A percentile compares a stretch with the other conserved stretches of the same genome.
phyloP scores from a whole-genome alignment of 1,284 basidiomycete genomes.

The Rugosomyces carneus region DNA sequence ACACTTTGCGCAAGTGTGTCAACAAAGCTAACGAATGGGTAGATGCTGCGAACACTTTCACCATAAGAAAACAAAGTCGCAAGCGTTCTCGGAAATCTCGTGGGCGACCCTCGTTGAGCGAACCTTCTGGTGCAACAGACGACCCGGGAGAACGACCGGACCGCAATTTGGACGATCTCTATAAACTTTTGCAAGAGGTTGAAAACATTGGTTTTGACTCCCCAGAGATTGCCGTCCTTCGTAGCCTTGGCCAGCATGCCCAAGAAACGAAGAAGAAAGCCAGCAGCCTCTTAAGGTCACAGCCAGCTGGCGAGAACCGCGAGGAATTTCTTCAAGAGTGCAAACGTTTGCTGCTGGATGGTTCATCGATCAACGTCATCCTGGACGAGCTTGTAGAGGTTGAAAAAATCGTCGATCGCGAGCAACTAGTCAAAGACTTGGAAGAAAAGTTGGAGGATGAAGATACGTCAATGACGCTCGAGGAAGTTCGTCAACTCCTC shows the following conservation, averaged over 20 bases:
- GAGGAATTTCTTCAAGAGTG: conserved; percentile 61
- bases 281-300: conserved; percentile 39
- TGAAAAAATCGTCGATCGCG: conserved; percentile 69
- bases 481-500: conserved; percentile 65
- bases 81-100: conserved; percentile 64
- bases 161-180: conserved; percentile 61
- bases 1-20: conserved; percentile 73
- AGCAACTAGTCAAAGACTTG: conserved; percentile 64
- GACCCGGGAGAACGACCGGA: conserved; percentile 64
- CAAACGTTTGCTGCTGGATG: conserved; percentile 61
- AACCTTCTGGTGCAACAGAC: conserved; percentile 34
- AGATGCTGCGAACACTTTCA: conserved; percentile 66
- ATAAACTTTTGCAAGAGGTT: conserved; percentile 63
- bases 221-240: conserved; percentile 61
- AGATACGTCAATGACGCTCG: conserved; percentile 48
- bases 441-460: conserved; percentile 58
- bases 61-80: conserved; percentile 65
- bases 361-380: conserved; percentile 71
- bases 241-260: conserved; percentile 54
- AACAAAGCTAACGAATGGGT: conserved; percentile 81
- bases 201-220: conserved; percentile 75
- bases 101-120: conserved; percentile 43
- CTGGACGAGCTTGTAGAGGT: conserved; percentile 71
- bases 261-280: conserved; percentile 60
- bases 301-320: conserved; percentile 37